Evolutionary conservation across 2,329 filamentous ascomycete genomes (phyloP).

Genomic region (Apiospora pterosperma): DNA sequence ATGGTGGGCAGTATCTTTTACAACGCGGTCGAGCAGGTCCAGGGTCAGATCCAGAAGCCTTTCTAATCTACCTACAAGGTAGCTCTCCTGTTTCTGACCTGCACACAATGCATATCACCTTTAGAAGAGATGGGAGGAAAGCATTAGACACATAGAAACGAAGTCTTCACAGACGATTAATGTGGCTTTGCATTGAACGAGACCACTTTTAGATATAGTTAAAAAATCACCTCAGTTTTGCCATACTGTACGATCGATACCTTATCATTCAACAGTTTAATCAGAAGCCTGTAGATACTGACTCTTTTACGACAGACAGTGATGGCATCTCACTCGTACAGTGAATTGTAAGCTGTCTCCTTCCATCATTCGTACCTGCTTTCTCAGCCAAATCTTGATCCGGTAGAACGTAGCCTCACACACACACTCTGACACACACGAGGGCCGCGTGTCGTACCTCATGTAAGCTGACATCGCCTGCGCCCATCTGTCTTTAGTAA

Average conservation of each 20-base stretch:
- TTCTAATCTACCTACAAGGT: neutral
- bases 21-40: neutral
- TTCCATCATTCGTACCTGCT: too few relatives aligned
- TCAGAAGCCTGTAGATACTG: neutral
- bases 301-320: too few relatives aligned
- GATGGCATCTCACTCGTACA: too few relatives aligned
- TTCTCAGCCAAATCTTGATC: too few relatives aligned
- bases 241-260: too few relatives aligned
- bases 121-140: too few relatives aligned
- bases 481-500: too few relatives aligned
- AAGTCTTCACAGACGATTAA: neutral
- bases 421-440: too few relatives aligned
- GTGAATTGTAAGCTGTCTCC: too few relatives aligned
- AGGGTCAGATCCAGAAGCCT: neutral
- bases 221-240: neutral
- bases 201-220: neutral
- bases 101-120: neutral
- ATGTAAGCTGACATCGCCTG: too few relatives aligned
- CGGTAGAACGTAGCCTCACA: too few relatives aligned
- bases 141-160: neutral
- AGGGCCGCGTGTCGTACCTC: too few relatives aligned
- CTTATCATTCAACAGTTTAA: neutral
- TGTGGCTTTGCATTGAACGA: neutral
- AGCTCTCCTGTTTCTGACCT: neutral
- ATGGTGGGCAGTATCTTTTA: conserved; percentile 3